Percentiles rank a stretch among this genome's conserved stretches.
Conservation (phyloP, 2,329 filamentous ascomycete species). For the Talaromyces sp. region DNA sequence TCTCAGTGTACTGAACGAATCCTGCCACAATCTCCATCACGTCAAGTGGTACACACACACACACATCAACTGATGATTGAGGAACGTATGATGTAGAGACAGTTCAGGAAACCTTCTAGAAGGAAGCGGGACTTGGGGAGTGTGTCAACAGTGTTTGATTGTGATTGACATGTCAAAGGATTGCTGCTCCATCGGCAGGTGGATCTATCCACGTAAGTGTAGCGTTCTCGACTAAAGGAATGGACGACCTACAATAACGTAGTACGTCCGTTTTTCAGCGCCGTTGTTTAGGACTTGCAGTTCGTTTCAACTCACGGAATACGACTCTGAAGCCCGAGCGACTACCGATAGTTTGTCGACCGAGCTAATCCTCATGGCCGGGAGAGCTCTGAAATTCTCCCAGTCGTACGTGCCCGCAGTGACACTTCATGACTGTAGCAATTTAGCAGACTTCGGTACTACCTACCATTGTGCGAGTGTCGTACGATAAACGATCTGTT, state of each 20-base stretch:
- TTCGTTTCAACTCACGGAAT: neutral
- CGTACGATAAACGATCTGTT: neutral
- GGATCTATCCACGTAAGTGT: neutral
- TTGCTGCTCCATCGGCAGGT: neutral
- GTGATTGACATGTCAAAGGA: neutral
- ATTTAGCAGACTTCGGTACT: neutral
- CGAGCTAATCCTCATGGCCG: neutral
- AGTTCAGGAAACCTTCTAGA: slow-evolving; percentile 10
- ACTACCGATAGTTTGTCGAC: neutral
- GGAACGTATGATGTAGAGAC: neutral
- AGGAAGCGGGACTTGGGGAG: slow-evolving; percentile 4
- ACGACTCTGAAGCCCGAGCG: neutral
- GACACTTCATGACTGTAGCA: neutral
- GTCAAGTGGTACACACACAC: neutral
- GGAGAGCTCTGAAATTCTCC: neutral
- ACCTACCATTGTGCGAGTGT: neutral
- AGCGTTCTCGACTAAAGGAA: neutral
- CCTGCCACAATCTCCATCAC: neutral
- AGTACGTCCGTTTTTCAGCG: neutral
- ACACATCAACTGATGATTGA: neutral
- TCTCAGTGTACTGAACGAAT: neutral
- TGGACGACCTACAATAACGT: neutral
- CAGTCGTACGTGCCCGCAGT: neutral
- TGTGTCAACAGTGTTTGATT: neutral
- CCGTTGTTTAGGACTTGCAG: neutral